Evolutionary conservation across 352 stramenopile genomes (phyloP), one percentile per base, ranked within the genome.

Genomic region (Pythium aristosporum): DNA sequence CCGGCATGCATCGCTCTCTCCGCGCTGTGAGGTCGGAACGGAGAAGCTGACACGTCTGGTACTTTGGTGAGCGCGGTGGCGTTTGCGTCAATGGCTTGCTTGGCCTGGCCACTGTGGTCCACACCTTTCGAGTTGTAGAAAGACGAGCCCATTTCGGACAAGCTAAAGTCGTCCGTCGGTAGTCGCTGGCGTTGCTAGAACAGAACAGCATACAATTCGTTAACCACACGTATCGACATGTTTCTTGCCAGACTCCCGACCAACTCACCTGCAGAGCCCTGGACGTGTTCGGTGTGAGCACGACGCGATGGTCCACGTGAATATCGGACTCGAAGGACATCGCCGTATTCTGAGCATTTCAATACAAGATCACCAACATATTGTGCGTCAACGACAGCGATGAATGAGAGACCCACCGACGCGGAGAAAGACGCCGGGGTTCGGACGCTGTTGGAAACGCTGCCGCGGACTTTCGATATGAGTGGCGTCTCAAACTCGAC

Each of bases 281-380:
- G 42, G 89, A 61, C 39, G 81, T 87, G 57, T 89, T 92, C 0
- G 84, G 84, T 5, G 81, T 92, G 57, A 82, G 87, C 21, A 73
- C 72, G 3, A 82, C 65, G 11, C 74, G 71, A 5, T 63, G 75
- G 61, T 92, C 84, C 61, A 91, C 81, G 57, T 91, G 78, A 7
- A 91, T 63, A 28, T 92, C 81, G 43, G 79, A 89, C 23, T 83
- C 80, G 25, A 79, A 90, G 25, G 79, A 89, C 55, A 81, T 60
- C 28, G 72, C 73, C n/a, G 83, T 89, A 23, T 67, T 71, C 77
- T 87, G 30, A 32, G 58, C 18, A 53, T 13, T 57, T 39, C 16
- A 44, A 44, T 25, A 21, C n/a, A 41, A 18, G 49, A 10, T 41
- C 32, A 56, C 21, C 12, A 48, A 55, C 44, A 9, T n/a, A 50